Base-by-base conservation (phyloP, 768 basidiomycete species). In the Panaeolus cyanescens region DNA sequence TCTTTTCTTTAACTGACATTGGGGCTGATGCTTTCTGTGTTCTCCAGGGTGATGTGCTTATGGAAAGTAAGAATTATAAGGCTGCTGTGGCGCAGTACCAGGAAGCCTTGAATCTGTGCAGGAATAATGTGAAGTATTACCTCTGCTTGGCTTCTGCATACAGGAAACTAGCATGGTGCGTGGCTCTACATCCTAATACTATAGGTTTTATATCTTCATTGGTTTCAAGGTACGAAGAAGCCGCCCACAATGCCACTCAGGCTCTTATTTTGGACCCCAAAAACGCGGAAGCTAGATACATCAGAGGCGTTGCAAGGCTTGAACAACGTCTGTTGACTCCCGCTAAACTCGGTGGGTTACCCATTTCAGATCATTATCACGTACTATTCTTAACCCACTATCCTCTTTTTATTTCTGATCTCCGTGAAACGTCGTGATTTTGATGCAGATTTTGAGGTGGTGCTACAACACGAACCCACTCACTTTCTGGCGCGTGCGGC, bases 161-260 rank as follows among this genome's bases (percentile, higher is more conserved):
- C 59, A 59, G 79, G 8, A 79, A 79, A 59, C 62, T 78, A 2
- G 65, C 72, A 53, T 70, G 71, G 72, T 76, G 62, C 59, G 73
- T 59, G n/a, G 28, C 20, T 10, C 5, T 28, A 20, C 12, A 54
- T 39, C 17, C 20, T 10, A 40, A 9, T n/a, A n/a, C n/a, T n/a
- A n/a, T n/a, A n/a, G n/a, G n/a, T n/a, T n/a, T n/a, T n/a, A n/a
- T n/a, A n/a, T n/a, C n/a, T n/a, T n/a, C n/a, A n/a, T n/a, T n/a
- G n/a, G n/a, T n/a, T n/a, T n/a, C n/a, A 55, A 79, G 80, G 65
- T 78, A 74, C 56, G 74, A 75, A 50, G 65, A 74, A 60, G 80
- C 80, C 3, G 79, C 78, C 39, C 67, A 70, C 19, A 72, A 77
- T 22, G 76, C 79, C 12, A 73, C 73, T 6, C 68, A 71, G 19